phyloP scores from a whole-genome alignment of 1,284 basidiomycete genomes.

The Dichomitus squalens region DNA sequence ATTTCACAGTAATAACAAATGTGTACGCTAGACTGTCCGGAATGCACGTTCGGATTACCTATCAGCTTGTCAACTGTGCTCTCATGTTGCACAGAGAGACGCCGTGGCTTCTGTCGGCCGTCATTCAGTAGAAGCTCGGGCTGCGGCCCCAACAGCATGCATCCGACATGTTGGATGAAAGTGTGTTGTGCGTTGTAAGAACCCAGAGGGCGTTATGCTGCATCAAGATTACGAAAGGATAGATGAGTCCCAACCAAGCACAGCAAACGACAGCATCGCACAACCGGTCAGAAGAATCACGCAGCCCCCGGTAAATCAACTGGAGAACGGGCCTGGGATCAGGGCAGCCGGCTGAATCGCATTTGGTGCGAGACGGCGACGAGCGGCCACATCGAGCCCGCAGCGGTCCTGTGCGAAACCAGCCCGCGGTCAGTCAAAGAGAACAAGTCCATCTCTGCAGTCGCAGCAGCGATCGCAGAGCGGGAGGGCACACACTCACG shows the following conservation, averaged over 20 bases:
- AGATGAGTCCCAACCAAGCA: neutral
- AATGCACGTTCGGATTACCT: neutral
- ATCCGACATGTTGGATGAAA: neutral
- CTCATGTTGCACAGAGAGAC: neutral
- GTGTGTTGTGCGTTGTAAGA: neutral
- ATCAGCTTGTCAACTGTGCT: neutral
- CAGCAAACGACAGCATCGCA: neutral
- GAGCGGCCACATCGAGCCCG: conserved; percentile 26
- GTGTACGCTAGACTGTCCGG: conserved; percentile 1
- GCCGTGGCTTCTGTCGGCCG: neutral
- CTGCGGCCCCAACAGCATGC: neutral
- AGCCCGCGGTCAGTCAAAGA: neutral
- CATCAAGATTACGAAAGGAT: neutral
- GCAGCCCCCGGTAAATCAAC: too few species aligned
- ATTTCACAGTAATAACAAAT: neutral
- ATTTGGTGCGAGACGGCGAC: conserved; percentile 35
- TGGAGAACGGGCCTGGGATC: too few species aligned
- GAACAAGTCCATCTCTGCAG: neutral
- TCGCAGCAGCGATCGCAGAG: neutral
- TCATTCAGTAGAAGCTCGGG: neutral
- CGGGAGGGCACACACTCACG: too few species aligned
- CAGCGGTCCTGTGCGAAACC: conserved; percentile 15
- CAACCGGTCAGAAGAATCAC: neutral
- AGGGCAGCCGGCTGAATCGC: conserved; percentile 18
- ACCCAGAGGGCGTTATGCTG: neutral